Conservation (phyloP, 371 early-diverging fungal species). For the Chytridium lagenaria region DNA sequence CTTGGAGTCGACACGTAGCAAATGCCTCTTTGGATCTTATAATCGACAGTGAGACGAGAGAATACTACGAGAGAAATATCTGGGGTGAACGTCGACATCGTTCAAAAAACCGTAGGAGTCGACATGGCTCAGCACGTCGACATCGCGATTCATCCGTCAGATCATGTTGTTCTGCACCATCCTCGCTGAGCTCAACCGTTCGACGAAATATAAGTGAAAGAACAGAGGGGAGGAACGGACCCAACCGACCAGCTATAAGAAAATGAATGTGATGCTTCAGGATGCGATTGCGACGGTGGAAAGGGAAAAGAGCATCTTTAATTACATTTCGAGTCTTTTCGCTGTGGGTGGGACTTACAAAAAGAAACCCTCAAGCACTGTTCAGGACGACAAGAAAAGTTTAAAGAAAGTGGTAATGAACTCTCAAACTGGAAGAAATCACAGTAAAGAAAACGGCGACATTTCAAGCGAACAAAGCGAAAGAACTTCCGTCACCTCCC, state of each 20-base stretch:
- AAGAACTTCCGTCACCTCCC: not conserved
- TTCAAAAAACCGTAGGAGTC: not conserved
- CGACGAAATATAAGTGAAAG: not conserved
- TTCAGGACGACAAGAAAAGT: not conserved
- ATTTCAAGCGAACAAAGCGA: not conserved
- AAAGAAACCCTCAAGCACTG: not conserved
- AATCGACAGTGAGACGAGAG: not conserved
- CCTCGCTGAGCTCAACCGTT: not conserved
- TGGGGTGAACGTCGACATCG: not conserved
- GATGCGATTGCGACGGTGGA: not conserved
- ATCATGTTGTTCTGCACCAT: conserved; percentile 8
- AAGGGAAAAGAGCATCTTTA: conserved; percentile 5
- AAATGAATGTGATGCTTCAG: not conserved
- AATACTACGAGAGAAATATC: not conserved
- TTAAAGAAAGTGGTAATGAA: no score
- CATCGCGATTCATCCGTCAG: not conserved
- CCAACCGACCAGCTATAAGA: not conserved
- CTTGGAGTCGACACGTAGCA: no score
- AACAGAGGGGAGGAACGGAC: not conserved
- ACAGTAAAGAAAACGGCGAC: not conserved
- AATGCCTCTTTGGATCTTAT: not conserved
- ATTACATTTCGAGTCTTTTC: not conserved
- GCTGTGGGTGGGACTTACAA: not conserved
- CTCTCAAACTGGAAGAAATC: not conserved
- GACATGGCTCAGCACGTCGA: not conserved